phyloP scores from a whole-genome alignment of 305 asterid genomes.

The Plantago coronopus region DNA sequence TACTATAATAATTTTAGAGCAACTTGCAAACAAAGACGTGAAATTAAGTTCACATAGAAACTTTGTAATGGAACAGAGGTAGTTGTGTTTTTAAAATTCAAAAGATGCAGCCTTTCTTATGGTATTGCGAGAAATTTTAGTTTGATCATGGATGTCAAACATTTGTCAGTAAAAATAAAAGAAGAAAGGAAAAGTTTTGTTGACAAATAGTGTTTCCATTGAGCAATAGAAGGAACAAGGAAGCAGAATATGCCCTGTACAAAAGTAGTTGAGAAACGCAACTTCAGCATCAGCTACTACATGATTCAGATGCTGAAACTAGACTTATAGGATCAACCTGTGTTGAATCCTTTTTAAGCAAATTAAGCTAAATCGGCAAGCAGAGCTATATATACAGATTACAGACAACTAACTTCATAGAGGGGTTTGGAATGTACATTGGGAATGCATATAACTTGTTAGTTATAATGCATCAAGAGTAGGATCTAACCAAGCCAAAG shows the following conservation, averaged over 20 bases:
- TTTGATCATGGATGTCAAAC: too few species aligned
- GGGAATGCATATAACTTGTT: neutral
- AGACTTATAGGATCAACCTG: conserved; percentile 26
- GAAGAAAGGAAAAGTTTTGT: neutral
- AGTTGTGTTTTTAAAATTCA: too few species aligned
- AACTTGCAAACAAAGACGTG: too few species aligned
- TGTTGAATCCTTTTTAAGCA: conserved; percentile 28
- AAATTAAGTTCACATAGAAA: too few species aligned
- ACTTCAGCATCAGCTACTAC: conserved; percentile 14
- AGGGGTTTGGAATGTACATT: conserved; percentile 30
- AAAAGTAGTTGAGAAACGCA: conserved; percentile 11
- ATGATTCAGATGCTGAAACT: conserved; percentile 14
- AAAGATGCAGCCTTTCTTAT: too few species aligned
- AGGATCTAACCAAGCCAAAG: conserved; percentile 73
- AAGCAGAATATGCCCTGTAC: conserved; percentile 28
- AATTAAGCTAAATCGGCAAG: conserved; percentile 12
- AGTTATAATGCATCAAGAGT: conserved; percentile 49
- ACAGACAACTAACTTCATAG: conserved; percentile 20
- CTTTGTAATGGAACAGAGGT: too few species aligned
- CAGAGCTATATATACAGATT: conserved; percentile 23
- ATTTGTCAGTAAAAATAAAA: too few species aligned
- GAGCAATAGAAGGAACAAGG: neutral
- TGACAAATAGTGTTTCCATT: conserved; percentile 1
- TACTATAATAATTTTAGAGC: too few species aligned
- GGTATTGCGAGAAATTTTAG: too few species aligned